Evolutionary conservation across 495 filamentous ascomycete genomes (phyloP).

Genomic region (Lasiosphaeriaceae sp.): DNA sequence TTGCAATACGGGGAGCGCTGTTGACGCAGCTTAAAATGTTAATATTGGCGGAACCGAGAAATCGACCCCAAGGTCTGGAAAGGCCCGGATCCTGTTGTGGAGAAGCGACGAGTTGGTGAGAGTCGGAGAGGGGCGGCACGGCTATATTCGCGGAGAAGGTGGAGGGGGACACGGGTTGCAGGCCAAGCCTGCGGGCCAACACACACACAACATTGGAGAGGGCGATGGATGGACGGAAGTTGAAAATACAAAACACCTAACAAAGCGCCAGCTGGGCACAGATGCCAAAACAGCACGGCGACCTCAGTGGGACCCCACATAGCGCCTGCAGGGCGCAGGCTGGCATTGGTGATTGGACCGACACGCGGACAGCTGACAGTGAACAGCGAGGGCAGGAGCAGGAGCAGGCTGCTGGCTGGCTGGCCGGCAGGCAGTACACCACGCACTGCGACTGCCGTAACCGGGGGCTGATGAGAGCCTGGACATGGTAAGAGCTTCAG

Average conservation of each 20-base stretch:
- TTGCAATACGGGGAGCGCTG: constrained; percentile 14
- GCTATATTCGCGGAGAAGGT: constrained; percentile 23
- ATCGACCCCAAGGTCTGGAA: constrained; percentile 6
- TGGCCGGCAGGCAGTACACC: no score
- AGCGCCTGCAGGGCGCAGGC: no score
- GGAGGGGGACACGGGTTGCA: not conserved
- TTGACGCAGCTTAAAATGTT: constrained; percentile 12
- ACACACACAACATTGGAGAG: no score
- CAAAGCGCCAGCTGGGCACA: not conserved
- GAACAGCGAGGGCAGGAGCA: not conserved
- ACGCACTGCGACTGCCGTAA: constrained; percentile 9
- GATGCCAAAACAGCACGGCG: no score
- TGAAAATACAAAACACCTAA: not conserved
- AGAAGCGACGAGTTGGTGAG: constrained; percentile 2
- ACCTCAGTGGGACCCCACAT: no score
- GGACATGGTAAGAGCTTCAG: no score
- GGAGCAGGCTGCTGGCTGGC: no score
- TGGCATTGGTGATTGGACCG: no score
- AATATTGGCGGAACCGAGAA: constrained; percentile 25
- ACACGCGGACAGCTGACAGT: no score
- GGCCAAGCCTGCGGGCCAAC: not conserved
- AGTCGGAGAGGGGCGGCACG: constrained; percentile 27
- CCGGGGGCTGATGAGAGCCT: no score
- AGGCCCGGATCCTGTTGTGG: constrained; percentile 13
- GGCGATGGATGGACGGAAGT: no score